Base-by-base conservation (phyloP, 1,284 basidiomycete species). In the Sutorius eximius region DNA sequence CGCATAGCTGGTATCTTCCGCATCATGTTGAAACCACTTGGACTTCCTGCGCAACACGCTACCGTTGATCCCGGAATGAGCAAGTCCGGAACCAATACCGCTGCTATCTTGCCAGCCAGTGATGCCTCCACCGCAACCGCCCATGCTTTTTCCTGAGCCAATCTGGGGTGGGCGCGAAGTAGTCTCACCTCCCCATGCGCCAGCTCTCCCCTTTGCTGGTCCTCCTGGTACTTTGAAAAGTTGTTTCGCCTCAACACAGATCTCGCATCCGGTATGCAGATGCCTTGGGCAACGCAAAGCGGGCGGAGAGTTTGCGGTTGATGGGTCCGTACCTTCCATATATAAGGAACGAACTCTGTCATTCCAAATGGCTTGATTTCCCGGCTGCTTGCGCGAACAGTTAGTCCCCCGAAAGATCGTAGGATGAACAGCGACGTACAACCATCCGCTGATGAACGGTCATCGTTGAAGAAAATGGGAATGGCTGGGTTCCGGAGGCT, bases 91-190 rank as follows among this genome's bases (percentile, higher is more conserved):
- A 6, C 87, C 87, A 47, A 89, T 81, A 10, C 86, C 86, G 56
- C 77, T 81, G 7, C 85, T 83, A 52, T 87, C 85, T 61, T 82
- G 82, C 83, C 84, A 89, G 3, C 85, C 87, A 3, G 80, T 82
- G 34, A 87, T 77, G 1, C 81, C 82, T 8, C 80, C 80, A 10
- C 79, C 80, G 38, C 70, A 70, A 7, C 70, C 69, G 15, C 72
- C 70, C 49, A 71, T 69, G 38, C 71, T 71, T 50, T 71, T 73
- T 2, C 57, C 62, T 8, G 57, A 57, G 16, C 59, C 59, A 15
- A 58, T 55, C 37, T 60, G 55, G 34, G 63, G 49, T 32, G 66
- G 61, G 20, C 69, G 68, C 0, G 67, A 66, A 1, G 59, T 65
- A 10, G 41, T 56, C 40, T 65, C 66, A 22, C 64, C 69, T 48